Conservation (phyloP, 176 grass and related monocot species). For the Ensete ventricosum region DNA sequence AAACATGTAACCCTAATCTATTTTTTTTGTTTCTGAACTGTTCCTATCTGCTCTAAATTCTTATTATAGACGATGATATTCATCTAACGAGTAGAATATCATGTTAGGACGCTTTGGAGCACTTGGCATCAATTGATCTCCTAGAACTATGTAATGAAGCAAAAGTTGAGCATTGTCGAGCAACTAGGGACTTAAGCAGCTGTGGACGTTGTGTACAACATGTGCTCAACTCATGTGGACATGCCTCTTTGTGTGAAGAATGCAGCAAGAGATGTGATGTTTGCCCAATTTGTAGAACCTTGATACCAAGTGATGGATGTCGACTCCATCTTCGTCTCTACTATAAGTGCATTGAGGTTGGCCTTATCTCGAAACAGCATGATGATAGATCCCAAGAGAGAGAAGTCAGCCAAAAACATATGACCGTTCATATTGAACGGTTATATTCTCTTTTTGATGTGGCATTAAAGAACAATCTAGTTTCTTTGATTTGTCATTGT, state of each 20-base stretch:
- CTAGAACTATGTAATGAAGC: slow-evolving; percentile 88
- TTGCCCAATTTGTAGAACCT: slow-evolving; percentile 80
- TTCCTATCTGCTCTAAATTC: background rate
- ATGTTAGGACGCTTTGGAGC: slow-evolving; percentile 82
- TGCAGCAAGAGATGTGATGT: slow-evolving; percentile 83
- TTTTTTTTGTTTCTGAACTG: background rate
- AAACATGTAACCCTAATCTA: background rate
- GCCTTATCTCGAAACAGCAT: slow-evolving; percentile 65
- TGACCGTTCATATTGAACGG: slow-evolving; percentile 51
- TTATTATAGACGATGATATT: background rate
- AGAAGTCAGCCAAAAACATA: slow-evolving; percentile 43
- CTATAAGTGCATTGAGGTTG: slow-evolving; percentile 70
- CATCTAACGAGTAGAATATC: background rate
- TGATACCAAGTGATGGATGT: slow-evolving; percentile 42
- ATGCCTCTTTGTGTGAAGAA: slow-evolving; percentile 85
- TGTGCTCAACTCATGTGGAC: slow-evolving; percentile 74
- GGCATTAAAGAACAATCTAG: slow-evolving; percentile 75
- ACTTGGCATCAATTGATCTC: slow-evolving; percentile 75
- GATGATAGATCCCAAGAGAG: slow-evolving; percentile 94
- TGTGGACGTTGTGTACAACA: slow-evolving; percentile 73
- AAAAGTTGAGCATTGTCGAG: slow-evolving; percentile 72
- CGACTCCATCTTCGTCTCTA: slow-evolving; percentile 57
- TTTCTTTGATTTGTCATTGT: slow-evolving; percentile 93
- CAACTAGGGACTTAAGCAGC: slow-evolving; percentile 86
- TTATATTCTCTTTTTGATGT: slow-evolving; percentile 88